Evolutionary conservation across 257 asterid species (phyloP).

Genomic region (Euphrasia confusa): DNA sequence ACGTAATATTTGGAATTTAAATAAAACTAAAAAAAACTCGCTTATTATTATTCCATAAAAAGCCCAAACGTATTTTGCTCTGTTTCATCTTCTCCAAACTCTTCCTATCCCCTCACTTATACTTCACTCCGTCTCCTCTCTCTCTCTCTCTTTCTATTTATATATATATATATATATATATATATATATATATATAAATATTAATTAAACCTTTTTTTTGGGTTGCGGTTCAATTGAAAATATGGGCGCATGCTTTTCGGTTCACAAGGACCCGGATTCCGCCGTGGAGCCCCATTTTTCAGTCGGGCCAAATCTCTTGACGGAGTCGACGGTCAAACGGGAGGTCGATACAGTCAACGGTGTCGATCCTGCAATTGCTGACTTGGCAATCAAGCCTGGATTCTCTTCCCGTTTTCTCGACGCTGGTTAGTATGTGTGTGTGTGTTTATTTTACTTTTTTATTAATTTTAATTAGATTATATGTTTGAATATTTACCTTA

Average conservation of each 20-base stretch:
- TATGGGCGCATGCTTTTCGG: conserved; percentile 40
- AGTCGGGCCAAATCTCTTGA: conserved; percentile 28
- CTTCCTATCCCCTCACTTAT: conserved; percentile 20
- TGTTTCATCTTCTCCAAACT: neutral
- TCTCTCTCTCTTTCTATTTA: neutral
- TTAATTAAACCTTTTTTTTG: neutral
- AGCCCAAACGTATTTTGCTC: neutral
- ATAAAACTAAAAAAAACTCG: no score
- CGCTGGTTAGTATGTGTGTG: conserved; percentile 13
- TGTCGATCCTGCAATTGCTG: conserved; percentile 21
- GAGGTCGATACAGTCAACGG: conserved; percentile 26
- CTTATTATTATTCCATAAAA: neutral
- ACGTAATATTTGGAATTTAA: no score
- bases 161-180: no score
- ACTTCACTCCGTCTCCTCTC: conserved; percentile 21
- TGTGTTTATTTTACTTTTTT: neutral
- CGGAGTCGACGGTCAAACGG: conserved; percentile 40
- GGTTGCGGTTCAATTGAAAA: neutral
- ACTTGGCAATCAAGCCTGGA: conserved; percentile 33
- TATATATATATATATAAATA: no score
- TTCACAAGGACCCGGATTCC: conserved; percentile 33
- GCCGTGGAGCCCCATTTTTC: conserved; percentile 37
- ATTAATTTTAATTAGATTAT: neutral
- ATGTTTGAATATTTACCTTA: neutral
- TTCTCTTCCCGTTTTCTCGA: conserved; percentile 26